These are phyloP conservation scores for Taxillus chinensis DNA, from an alignment of 164 flowering plant species.

Conservation along the genomic window DNA sequence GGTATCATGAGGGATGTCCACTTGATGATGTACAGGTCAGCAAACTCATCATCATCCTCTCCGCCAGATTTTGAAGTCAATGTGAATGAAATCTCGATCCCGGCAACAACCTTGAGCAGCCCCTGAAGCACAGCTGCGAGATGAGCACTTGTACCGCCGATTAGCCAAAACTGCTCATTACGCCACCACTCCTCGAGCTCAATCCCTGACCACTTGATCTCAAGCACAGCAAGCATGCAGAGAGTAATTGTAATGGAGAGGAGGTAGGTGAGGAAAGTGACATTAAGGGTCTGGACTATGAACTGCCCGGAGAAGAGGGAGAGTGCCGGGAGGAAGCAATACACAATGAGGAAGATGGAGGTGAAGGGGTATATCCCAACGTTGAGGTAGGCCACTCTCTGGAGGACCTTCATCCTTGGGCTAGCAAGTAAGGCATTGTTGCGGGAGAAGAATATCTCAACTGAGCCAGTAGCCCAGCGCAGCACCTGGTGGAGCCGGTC, in stretches of 20 bases:
- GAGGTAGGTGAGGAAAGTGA: slow-evolving; percentile 64
- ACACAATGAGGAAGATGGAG: slow-evolving; percentile 65
- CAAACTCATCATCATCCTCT: slow-evolving; percentile 72
- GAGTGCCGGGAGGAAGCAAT: slow-evolving; percentile 79
- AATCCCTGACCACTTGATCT: slow-evolving; percentile 82
- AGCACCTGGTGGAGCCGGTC: slow-evolving; percentile 88
- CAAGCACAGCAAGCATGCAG: slow-evolving; percentile 58
- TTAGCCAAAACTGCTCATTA: slow-evolving; percentile 87
- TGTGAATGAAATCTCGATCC: slow-evolving; percentile 81
- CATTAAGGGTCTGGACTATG: slow-evolving; percentile 53
- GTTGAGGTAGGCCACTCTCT: slow-evolving; percentile 65
- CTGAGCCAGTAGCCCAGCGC: slow-evolving; percentile 90
- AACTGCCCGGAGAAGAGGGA: slow-evolving; percentile 77
- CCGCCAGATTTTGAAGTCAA: slow-evolving; percentile 68
- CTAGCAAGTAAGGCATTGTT: slow-evolving; percentile 71
- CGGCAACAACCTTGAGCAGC: slow-evolving; percentile 69
- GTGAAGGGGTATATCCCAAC: slow-evolving; percentile 82
- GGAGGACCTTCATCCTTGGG: slow-evolving; percentile 48
- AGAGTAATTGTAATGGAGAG: slow-evolving; percentile 56
- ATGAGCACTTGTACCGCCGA: slow-evolving; percentile 89
- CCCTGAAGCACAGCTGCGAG: slow-evolving; percentile 87
- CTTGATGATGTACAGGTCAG: slow-evolving; percentile 63
- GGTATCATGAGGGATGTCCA: slow-evolving; percentile 84
- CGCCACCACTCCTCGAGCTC: slow-evolving; percentile 84
- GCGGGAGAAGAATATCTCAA: slow-evolving; percentile 79